Conservation (phyloP, 1,139 yeast genomes). For the Scheffersomyces segobiensis region DNA sequence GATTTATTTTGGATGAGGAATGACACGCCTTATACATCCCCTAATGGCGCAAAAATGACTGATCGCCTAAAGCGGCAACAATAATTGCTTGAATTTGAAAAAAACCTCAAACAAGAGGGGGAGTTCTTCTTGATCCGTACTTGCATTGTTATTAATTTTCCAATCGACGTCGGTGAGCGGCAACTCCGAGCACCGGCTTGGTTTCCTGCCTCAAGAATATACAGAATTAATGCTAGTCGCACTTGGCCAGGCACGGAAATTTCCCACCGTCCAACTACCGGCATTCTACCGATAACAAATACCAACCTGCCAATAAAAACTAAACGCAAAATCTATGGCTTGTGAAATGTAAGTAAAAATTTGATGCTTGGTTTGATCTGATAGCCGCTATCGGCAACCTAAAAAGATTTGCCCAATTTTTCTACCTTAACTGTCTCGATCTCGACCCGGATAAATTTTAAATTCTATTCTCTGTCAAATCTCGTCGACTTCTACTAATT, state of each 20-base stretch:
- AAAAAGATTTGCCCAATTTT: neutral
- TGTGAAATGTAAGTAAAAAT: neutral
- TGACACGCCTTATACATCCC: neutral
- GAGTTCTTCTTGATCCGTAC: neutral
- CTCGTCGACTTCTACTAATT: neutral
- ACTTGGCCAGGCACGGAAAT: neutral
- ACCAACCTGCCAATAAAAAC: neutral
- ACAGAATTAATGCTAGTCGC: too few species aligned
- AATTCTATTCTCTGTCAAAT: neutral
- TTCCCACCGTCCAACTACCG: neutral
- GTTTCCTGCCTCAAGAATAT: neutral
- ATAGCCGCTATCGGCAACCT: neutral
- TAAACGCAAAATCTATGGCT: neutral
- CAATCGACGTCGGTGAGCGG: neutral
- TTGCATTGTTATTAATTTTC: neutral
- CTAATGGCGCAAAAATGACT: neutral
- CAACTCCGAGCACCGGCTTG: neutral
- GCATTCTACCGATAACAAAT: neutral
- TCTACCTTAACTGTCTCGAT: neutral
- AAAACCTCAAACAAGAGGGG: neutral
- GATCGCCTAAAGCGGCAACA: neutral
- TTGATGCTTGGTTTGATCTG: neutral
- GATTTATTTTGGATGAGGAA: neutral
- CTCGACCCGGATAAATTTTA: neutral
- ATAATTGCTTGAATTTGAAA: neutral